Conservation (phyloP, 352 stramenopile species). For the Globisporangium sylvaticum region DNA sequence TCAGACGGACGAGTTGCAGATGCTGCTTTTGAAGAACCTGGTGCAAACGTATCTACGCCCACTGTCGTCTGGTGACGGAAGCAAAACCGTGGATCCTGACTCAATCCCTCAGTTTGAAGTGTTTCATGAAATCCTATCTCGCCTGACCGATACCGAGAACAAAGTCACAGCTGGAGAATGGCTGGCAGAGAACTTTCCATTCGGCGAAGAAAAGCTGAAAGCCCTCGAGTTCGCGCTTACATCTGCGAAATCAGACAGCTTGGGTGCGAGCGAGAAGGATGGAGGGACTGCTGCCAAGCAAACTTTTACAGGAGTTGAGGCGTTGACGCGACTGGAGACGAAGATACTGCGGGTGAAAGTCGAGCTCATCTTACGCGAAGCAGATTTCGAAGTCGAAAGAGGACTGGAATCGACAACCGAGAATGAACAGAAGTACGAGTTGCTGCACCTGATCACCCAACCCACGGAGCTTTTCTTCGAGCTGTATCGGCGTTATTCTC, state of each 20-base stretch:
- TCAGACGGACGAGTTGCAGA: conserved; percentile 65
- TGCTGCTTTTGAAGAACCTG: conserved; percentile 72
- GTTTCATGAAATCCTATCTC: conserved; percentile 28
- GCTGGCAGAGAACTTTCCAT: conserved; percentile 43
- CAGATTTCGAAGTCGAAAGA: conserved; percentile 16
- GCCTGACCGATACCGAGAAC: conserved; percentile 35
- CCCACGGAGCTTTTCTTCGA: conserved; percentile 38
- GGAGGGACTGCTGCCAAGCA: conserved; percentile 11
- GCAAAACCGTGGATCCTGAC: neutral
- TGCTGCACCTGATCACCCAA: conserved; percentile 30
- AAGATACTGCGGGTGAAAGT: conserved; percentile 40
- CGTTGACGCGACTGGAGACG: conserved; percentile 25
- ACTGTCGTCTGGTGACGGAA: neutral
- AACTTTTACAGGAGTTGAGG: conserved; percentile 38
- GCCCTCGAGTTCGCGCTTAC: conserved; percentile 41
- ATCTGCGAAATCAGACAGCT: conserved; percentile 1
- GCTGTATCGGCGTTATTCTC: conserved; percentile 39
- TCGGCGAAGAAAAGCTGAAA: conserved; percentile 36
- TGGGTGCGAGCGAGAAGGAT: conserved; percentile 11
- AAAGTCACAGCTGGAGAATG: conserved; percentile 49
- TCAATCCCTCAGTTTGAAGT: conserved; percentile 17
- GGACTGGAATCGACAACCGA: conserved; percentile 11
- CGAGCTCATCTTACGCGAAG: conserved; percentile 30
- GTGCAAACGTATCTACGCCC: conserved; percentile 22
- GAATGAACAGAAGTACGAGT: conserved; percentile 13